These are phyloP conservation scores for Prunus salicina DNA, from an alignment of 306 rosid genomes.

Conservation along the genomic window DNA sequence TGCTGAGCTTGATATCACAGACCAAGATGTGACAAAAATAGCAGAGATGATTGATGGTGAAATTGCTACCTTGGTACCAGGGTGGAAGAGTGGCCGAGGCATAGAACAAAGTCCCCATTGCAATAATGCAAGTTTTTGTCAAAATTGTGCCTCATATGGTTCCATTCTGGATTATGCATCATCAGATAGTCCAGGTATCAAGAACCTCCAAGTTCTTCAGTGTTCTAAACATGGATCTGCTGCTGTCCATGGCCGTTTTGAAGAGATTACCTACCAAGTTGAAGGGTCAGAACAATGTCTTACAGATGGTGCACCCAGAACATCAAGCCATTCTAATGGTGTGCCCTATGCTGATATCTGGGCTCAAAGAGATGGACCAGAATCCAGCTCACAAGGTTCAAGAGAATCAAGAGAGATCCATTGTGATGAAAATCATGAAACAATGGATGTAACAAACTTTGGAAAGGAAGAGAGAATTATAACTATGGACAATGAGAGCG, in stretches of 20 bases:
- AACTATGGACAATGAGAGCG: constrained; percentile 32
- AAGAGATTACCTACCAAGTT: constrained; percentile 90
- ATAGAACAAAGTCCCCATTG: constrained; percentile 46
- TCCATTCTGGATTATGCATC: constrained; percentile 51
- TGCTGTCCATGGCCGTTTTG: constrained; percentile 82
- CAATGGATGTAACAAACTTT: constrained; percentile 29
- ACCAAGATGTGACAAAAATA: constrained; percentile 78
- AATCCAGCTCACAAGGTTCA: constrained; percentile 34
- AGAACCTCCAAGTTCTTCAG: constrained; percentile 69
- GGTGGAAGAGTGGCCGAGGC: constrained; percentile 52
- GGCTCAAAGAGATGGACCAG: constrained; percentile 72
- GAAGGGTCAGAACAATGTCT: constrained; percentile 54
- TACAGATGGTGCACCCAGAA: constrained; percentile 35
- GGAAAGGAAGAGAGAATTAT: constrained; percentile 48
- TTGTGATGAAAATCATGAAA: constrained; percentile 34
- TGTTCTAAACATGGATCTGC: constrained; percentile 76
- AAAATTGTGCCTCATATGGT: constrained; percentile 52
- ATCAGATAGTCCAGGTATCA: constrained; percentile 41
- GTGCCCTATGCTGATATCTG: constrained; percentile 70
- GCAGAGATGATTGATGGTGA: constrained; percentile 88
- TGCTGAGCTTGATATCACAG: constrained; percentile 78
- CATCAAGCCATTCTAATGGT: constrained; percentile 44
- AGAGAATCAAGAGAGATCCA: constrained; percentile 44
- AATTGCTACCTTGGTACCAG: constrained; percentile 67
- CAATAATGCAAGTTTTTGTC: constrained; percentile 44